Percentiles rank a stretch among this genome's conserved stretches.
phyloP scores from a whole-genome alignment of 352 stramenopile species.

The Pythium guiyangense region DNA sequence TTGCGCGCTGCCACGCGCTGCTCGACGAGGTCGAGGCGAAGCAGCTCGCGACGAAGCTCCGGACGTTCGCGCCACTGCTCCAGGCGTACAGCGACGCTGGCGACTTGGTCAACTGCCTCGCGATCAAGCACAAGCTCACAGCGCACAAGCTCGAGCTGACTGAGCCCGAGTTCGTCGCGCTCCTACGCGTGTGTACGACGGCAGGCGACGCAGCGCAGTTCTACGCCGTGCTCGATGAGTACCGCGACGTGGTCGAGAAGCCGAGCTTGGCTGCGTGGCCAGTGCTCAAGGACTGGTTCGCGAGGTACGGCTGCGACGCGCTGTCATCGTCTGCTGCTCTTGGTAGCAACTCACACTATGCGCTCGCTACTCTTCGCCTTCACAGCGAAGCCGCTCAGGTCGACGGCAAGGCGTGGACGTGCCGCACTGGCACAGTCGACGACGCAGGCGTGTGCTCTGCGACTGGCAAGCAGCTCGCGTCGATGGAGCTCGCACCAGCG shows the following conservation, averaged over 20 bases:
- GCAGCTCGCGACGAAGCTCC: constrained; percentile 55
- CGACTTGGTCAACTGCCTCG: constrained; percentile 54
- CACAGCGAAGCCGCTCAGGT: constrained; percentile 54
- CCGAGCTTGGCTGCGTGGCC: constrained; percentile 43
- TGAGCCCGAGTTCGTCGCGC: constrained; percentile 57
- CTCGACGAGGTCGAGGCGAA: constrained; percentile 44
- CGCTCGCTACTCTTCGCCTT: constrained; percentile 3
- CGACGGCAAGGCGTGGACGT: constrained; percentile 54
- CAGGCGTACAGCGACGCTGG: constrained; percentile 43
- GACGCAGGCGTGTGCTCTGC: constrained; percentile 50
- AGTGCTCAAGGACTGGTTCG: constrained; percentile 71
- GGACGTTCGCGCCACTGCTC: constrained; percentile 70
- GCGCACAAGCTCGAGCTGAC: constrained; percentile 45
- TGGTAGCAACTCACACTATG: not conserved
- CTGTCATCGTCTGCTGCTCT: not conserved
- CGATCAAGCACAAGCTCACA: constrained; percentile 43
- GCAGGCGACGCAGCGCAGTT: constrained; percentile 36
- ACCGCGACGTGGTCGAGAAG: constrained; percentile 55
- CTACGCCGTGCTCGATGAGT: constrained; percentile 48
- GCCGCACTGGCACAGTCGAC: constrained; percentile 46
- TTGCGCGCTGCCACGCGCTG: constrained; percentile 41
- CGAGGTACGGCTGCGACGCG: constrained; percentile 24
- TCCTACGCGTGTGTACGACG: constrained; percentile 48
- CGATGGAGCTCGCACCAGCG: constrained; percentile 52
- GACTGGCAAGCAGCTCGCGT: constrained; percentile 56